Evolutionary conservation across 495 filamentous ascomycete species (phyloP), one percentile per base, ranked within the genome.

Genomic region (Pyrenula massariospora): DNA sequence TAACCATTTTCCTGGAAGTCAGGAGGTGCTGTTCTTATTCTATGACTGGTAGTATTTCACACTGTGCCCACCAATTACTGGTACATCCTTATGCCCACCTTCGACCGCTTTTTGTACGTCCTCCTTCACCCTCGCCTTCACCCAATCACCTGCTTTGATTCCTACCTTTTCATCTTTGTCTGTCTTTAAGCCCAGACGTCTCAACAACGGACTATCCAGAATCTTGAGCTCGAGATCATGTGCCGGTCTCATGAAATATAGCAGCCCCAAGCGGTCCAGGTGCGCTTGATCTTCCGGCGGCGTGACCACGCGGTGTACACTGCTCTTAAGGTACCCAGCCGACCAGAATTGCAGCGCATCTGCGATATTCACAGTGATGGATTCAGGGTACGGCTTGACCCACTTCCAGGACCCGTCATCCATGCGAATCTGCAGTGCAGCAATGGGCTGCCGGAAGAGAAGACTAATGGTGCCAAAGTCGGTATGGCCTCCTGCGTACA

Each of bases 381-480:
- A 69, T 8, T 70, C 74, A 12, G 70, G 64, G 19, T 71, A 65
- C 3, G 71, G 73, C 62, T 70, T 68, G 1, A 79, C 74, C 56
- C 70, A 76, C 59, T 75, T 75, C 76, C 76, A 79, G 20, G 70
- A 58, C 10, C 71, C 71, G 36, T 70, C 72, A 5, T 68, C 62
- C 22, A 73, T 73, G 20, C 65, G 64, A 50, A 79, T 68, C 65
- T 83, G 78, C 56, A 83, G 58, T 0, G 71, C 79, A 10, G 77
- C 78, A 48, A 81, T 63, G 24, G 74, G 73, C 56, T 83, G 79
- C 24, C 73, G 68, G 67, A 79, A 81, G 0, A 81, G 65, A n/a
- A 83, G 61, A 0, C 77, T 81, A 24, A 81, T 53, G 24, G 68
- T 74, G 23, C 74, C 75, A 56, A 78, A 80, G 62, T 83, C 79